Evolutionary conservation across 169 alveolate species (phyloP).

Genomic region (Eimeria acervulina): DNA sequence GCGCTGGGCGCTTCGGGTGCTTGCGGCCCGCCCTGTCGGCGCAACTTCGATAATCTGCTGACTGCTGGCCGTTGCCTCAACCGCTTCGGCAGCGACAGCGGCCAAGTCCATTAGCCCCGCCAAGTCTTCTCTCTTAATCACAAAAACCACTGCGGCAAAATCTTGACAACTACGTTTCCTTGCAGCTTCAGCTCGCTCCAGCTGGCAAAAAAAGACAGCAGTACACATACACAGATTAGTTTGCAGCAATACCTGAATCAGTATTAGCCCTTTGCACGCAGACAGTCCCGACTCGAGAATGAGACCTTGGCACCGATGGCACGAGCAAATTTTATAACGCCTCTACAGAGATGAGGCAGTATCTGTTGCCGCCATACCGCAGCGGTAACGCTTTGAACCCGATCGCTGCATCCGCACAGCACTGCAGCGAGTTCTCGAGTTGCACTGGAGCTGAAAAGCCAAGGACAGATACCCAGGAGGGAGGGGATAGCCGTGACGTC

Average conservation of each 20-base stretch:
- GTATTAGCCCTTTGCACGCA: not conserved
- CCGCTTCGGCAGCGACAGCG: constrained; percentile 63
- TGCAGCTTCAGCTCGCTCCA: constrained; percentile 47
- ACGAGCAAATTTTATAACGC: not conserved
- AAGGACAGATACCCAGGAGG: constrained; percentile 66
- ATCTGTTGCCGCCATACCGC: constrained; percentile 21
- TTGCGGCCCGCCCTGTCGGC: constrained; percentile 25
- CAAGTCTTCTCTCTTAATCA: constrained; percentile 20
- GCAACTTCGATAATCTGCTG: not conserved
- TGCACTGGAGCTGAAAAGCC: constrained; percentile 61
- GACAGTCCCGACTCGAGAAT: not conserved
- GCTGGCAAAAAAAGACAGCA: constrained; percentile 27
- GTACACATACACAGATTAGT: not conserved
- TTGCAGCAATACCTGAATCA: not conserved
- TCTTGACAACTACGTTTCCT: not conserved
- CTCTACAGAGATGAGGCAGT: not conserved
- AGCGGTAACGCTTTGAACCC: constrained; percentile 39
- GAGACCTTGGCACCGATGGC: not conserved
- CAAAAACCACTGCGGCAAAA: constrained; percentile 19
- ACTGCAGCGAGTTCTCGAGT: constrained; percentile 70
- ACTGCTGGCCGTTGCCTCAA: constrained; percentile 36
- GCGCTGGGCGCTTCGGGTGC: constrained; percentile 37
- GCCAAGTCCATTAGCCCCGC: constrained; percentile 69
- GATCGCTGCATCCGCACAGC: constrained; percentile 52
- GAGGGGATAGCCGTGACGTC: constrained; percentile 58